These are phyloP conservation scores for Capsella rubella DNA, from an alignment of 441 rosid species.

Conservation along the genomic window DNA sequence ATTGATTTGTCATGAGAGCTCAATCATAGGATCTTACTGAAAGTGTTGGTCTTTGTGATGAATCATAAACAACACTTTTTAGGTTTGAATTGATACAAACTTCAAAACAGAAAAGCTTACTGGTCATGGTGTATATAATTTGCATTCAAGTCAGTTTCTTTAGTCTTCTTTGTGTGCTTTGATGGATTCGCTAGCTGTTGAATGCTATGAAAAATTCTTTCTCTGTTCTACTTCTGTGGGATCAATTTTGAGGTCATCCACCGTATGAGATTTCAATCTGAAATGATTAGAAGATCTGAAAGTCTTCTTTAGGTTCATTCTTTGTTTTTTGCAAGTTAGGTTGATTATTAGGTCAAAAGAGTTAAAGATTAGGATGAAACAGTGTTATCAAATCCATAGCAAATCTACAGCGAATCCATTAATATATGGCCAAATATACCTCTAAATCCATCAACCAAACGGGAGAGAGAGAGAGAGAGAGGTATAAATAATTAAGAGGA, in stretches of 20 bases:
- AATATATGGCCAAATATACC: not conserved
- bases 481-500: not conserved
- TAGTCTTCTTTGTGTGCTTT: no score
- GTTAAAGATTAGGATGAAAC: slow-evolving; percentile 15
- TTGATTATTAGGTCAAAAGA: not conserved
- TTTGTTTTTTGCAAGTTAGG: slow-evolving; percentile 1
- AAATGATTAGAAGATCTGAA: not conserved
- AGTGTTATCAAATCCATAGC: slow-evolving; percentile 29
- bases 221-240: not conserved
- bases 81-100: not conserved
- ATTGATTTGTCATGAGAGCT: not conserved
- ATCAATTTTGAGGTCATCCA: not conserved
- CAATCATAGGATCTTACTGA: not conserved
- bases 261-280: not conserved
- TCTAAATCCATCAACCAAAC: slow-evolving; percentile 21
- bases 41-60: not conserved
- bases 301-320: not conserved
- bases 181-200: no score
- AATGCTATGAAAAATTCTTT: no score
- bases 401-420: slow-evolving; percentile 31
- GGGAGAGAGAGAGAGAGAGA: not conserved
- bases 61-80: not conserved
- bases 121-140: no score
- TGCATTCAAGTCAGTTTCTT: not conserved
- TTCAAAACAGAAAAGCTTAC: no score